Percentiles rank a stretch among this genome's conserved stretches.
These are phyloP conservation scores for Pseudogymnoascus sp. DNA, from an alignment of 2,329 filamentous ascomycete species.

Conservation along the genomic window DNA sequence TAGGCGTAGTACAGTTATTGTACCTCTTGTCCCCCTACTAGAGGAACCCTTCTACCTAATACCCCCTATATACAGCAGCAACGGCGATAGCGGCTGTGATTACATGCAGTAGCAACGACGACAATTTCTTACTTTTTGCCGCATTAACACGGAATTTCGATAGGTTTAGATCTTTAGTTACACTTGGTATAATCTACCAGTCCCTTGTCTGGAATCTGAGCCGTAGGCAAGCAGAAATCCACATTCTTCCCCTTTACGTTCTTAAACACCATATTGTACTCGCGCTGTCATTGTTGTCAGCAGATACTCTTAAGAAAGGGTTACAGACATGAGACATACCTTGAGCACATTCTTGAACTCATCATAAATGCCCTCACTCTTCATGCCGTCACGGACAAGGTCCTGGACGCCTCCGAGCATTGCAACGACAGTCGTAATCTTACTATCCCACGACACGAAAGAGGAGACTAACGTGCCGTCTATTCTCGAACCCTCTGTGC, in stretches of 20 bases:
- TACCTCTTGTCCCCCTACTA: no score
- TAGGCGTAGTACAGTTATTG: no score
- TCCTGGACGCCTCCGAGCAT: slow-evolving; percentile 32
- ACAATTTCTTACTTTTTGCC: neutral
- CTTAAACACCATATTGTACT: slow-evolving; percentile 10
- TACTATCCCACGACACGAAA: slow-evolving; percentile 37
- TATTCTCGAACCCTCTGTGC: slow-evolving; percentile 32
- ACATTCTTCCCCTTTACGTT: slow-evolving; percentile 10
- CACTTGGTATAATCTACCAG: slow-evolving; percentile 9
- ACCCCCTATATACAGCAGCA: no score
- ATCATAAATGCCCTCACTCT: slow-evolving; percentile 30
- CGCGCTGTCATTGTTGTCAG: neutral
- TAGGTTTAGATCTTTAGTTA: slow-evolving; percentile 4
- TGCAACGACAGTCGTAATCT: slow-evolving; percentile 33
- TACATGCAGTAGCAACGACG: no score
- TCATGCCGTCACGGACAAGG: slow-evolving; percentile 32
- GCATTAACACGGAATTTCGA: neutral
- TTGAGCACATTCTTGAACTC: slow-evolving; percentile 25
- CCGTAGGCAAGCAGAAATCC: slow-evolving; percentile 9
- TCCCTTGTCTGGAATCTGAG: slow-evolving; percentile 1
- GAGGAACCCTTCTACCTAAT: no score
- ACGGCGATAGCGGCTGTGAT: no score
- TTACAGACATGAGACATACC: neutral
- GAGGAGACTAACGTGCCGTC: slow-evolving; percentile 33
- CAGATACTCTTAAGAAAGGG: neutral